Conservation (phyloP, 1,139 yeast genomes). For the Hemisphaericaspora lyxosophila region DNA sequence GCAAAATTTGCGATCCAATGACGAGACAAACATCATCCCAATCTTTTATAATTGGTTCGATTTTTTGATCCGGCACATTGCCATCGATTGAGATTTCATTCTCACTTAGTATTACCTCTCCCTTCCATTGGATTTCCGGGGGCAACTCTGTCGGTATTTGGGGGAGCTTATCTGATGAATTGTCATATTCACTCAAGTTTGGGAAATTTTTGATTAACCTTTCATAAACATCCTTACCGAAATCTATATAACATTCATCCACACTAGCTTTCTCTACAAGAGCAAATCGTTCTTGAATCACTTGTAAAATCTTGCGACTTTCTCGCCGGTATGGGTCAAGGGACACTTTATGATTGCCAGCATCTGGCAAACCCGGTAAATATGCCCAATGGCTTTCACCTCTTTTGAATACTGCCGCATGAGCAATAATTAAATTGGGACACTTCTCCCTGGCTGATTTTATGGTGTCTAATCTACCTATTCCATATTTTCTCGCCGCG, state of each 20-base stretch:
- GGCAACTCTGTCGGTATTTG: constrained; percentile 49
- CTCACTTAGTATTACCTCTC: constrained; percentile 22
- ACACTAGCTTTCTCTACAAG: constrained; percentile 90
- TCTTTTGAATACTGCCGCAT: constrained; percentile 89
- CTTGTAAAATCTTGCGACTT: constrained; percentile 70
- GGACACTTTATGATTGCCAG: constrained; percentile 71
- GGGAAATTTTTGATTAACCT: constrained; percentile 29
- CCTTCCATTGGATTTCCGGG: constrained; percentile 25
- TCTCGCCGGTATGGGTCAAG: constrained; percentile 90
- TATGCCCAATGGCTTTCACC: constrained; percentile 88
- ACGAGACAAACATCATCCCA: constrained; percentile 84
- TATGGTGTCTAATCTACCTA: constrained; percentile 72
- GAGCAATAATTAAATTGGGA: constrained; percentile 73
- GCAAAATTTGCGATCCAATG: constrained; percentile 62
- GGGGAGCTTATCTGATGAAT: constrained; percentile 41
- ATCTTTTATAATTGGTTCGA: constrained; percentile 36
- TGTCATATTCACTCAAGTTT: constrained; percentile 12
- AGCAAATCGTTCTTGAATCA: constrained; percentile 58
- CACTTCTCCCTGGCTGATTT: constrained; percentile 72
- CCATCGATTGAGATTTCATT: constrained; percentile 12
- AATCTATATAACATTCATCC: constrained; percentile 86
- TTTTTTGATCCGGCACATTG: constrained; percentile 5
- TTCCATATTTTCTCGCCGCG: constrained; percentile 84
- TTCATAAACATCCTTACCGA: constrained; percentile 51
- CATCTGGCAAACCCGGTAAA: constrained; percentile 39